Evolutionary conservation across 2,329 filamentous ascomycete genomes (phyloP), one percentile per base, ranked within the genome.

Genomic region (Hypoxylon sp.): DNA sequence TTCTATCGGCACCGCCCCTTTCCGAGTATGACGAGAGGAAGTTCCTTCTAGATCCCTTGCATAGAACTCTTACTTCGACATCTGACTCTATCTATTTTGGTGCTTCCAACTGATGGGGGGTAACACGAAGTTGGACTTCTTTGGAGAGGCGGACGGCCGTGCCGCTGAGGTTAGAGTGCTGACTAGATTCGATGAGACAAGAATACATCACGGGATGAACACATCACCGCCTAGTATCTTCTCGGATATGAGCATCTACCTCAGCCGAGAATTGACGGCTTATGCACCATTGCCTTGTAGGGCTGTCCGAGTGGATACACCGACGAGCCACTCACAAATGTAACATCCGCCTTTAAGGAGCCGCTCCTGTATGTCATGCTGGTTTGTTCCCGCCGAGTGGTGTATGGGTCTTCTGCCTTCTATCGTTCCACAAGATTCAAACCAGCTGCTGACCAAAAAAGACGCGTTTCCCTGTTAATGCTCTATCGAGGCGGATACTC

Each of bases 141-240:
- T 55, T 59, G 62, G 35, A 47, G 44, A 19, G 26, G 54, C 54
- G 54, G 39, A 19, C 37, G 60, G 52, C 6, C 26, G n/a, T 42
- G 22, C 67, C 63, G 64, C 58, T n/a, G 57, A 33, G 46, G 10
- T 59, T 58, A 70, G 58, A 48, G 59, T 65, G 67, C 67, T 70
- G 52, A 70, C 60, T 9, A 57, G 55, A 66, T 62, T 62, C 31
- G 31, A 26, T n/a, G 4, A 48, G 19, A 11, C 39, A 13, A 17
- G 17, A 37, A 17, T 37, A 48, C 19, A 61, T 61, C 63, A 67
- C 59, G 59, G 37, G 67, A 35, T 9, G 29, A 3, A 11, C 29
- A 31, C 24, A 50, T 46, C 29, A 59, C 51, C 51, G 51, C 51
- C 59, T 55, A 24, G 44, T 17, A 19, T 42, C 42, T 26, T 39